A percentile compares a stretch with the other conserved stretches of the same genome.
Evolutionary conservation across 2,329 filamentous ascomycete species (phyloP).

Genomic region (Metarhizium humberi): DNA sequence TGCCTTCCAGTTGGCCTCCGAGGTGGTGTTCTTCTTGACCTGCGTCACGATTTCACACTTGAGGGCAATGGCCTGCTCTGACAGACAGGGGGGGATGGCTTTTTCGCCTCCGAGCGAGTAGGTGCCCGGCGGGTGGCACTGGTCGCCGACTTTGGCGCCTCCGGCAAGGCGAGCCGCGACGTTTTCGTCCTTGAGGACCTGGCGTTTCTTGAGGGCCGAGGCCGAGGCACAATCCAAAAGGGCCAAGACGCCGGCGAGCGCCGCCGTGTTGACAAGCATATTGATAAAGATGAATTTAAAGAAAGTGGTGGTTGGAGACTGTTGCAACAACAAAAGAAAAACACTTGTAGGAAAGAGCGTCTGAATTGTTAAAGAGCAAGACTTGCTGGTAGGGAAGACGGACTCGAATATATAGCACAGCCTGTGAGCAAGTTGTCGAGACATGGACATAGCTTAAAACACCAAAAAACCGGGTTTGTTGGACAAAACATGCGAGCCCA

Average conservation of each 20-base stretch:
- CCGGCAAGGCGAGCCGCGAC: neutral
- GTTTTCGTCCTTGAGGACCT: neutral
- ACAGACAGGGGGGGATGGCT: neutral
- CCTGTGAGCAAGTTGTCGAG: too few relatives aligned
- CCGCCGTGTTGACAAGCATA: neutral
- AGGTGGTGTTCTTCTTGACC: neutral
- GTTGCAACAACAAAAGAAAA: too few relatives aligned
- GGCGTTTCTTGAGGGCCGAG: neutral
- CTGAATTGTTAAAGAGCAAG: too few relatives aligned
- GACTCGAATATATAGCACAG: too few relatives aligned
- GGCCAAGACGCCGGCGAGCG: neutral
- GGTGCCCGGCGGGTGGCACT: neutral
- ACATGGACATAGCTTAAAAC: too few relatives aligned
- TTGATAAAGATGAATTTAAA: neutral
- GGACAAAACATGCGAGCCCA: too few relatives aligned
- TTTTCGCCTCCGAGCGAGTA: neutral
- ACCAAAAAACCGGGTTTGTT: too few relatives aligned
- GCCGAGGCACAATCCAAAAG: neutral
- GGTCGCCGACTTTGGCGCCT: neutral
- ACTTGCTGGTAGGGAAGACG: too few relatives aligned
- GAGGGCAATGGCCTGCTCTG: neutral
- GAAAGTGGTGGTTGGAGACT: neutral
- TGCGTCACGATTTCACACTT: neutral
- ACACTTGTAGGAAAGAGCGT: too few relatives aligned
- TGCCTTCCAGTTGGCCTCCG: neutral